phyloP scores from a whole-genome alignment of 176 grass and related monocot genomes.

The Triticum dicoccoides region DNA sequence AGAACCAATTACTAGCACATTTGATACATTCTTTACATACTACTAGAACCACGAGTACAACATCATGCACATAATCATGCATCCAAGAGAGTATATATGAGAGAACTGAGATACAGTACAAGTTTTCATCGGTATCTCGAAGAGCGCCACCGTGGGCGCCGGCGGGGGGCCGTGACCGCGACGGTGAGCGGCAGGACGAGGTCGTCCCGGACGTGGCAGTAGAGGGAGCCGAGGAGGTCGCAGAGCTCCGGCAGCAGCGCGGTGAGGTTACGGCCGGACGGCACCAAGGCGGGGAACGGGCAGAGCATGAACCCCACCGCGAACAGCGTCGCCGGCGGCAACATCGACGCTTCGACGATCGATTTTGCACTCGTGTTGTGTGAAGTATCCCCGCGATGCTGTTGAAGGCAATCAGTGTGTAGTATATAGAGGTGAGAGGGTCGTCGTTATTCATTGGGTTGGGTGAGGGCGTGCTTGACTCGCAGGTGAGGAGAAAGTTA shows the following conservation, averaged over 20 bases:
- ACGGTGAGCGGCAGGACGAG: neutral
- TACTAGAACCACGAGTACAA: neutral
- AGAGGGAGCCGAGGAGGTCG: slow-evolving; percentile 38
- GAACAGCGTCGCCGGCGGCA: slow-evolving; percentile 30
- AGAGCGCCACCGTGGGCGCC: neutral
- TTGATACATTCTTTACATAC: neutral
- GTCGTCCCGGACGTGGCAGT: slow-evolving; percentile 29
- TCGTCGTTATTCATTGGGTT: neutral
- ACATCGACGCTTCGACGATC: neutral
- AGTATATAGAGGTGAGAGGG: neutral
- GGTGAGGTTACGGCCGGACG: slow-evolving; percentile 50
- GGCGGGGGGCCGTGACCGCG: neutral
- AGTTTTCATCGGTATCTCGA: neutral
- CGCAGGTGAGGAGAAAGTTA: neutral
- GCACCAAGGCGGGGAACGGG: slow-evolving; percentile 32
- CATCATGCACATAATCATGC: slow-evolving; percentile 16
- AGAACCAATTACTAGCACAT: neutral
- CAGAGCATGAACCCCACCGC: slow-evolving; percentile 45
- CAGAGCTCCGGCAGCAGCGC: slow-evolving; percentile 48
- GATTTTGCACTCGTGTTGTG: neutral
- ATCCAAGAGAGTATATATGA: neutral
- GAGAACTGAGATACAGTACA: neutral
- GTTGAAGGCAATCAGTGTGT: neutral
- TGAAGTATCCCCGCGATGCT: no score
- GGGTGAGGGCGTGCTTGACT: neutral